These are phyloP conservation scores for Paulownia fortunei DNA, from an alignment of 257 asterid genomes.

Conservation along the genomic window DNA sequence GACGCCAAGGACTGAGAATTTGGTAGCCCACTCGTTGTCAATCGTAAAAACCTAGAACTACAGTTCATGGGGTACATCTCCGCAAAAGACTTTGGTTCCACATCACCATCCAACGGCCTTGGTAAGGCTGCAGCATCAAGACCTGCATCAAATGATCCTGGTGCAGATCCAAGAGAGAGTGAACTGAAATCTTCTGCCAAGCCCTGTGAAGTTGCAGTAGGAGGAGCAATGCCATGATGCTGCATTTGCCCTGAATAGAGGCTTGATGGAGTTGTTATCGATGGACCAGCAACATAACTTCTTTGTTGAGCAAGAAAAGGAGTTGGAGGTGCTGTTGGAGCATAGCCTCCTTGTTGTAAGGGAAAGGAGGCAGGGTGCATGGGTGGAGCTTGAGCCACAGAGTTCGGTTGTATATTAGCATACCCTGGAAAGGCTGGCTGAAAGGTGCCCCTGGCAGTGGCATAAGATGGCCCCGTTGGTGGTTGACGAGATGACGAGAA, in stretches of 20 bases:
- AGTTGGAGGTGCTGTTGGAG: constrained; percentile 44
- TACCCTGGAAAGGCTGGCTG: constrained; percentile 70
- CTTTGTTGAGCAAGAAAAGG: constrained; percentile 58
- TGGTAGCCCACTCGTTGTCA: constrained; percentile 69
- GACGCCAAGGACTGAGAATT: constrained; percentile 64
- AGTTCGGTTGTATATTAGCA: constrained; percentile 53
- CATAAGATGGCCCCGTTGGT: constrained; percentile 49
- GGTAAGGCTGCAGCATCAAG: constrained; percentile 68
- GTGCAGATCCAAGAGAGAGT: constrained; percentile 62
- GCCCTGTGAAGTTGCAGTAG: constrained; percentile 48
- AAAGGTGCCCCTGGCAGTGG: constrained; percentile 51
- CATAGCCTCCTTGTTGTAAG: constrained; percentile 60
- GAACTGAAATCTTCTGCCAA: constrained; percentile 74
- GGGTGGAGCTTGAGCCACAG: constrained; percentile 53
- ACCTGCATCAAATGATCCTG: constrained; percentile 74
- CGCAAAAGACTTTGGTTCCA: constrained; percentile 48
- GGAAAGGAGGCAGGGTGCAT: constrained; percentile 48
- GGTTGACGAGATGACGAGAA: constrained; percentile 43
- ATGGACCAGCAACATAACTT: constrained; percentile 51
- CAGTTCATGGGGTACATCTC: constrained; percentile 73
- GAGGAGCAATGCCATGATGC: constrained; percentile 58
- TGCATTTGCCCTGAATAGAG: constrained; percentile 48
- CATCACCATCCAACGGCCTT: constrained; percentile 73
- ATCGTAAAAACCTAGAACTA: constrained; percentile 55
- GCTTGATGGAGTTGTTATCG: constrained; percentile 42